A percentile compares a stretch with the other conserved stretches of the same genome.
Conservation (phyloP, 2,329 filamentous ascomycete genomes). For the Endoconidiophora polonica region DNA sequence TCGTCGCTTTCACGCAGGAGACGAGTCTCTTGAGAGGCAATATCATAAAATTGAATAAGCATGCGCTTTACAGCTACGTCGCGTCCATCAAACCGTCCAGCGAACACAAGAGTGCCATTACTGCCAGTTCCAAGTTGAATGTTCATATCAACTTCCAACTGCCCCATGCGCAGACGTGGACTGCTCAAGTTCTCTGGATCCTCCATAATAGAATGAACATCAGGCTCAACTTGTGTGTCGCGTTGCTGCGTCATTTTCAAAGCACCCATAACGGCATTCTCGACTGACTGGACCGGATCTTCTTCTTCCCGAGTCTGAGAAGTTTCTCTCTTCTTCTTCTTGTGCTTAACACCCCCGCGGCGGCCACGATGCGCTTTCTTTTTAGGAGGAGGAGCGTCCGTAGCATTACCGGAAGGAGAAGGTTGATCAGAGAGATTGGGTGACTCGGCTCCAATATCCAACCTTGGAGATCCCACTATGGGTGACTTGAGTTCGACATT, state of each 20-base stretch:
- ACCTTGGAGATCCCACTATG: not conserved
- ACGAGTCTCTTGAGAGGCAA: slow-evolving; percentile 85
- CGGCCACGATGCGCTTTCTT: slow-evolving; percentile 54
- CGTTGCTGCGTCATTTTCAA: slow-evolving; percentile 38
- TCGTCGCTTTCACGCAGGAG: slow-evolving; percentile 85
- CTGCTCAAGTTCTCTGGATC: slow-evolving; percentile 44
- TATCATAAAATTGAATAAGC: slow-evolving; percentile 88
- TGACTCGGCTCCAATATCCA: not conserved
- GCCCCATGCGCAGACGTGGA: slow-evolving; percentile 43
- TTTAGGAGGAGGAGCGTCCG: slow-evolving; percentile 24
- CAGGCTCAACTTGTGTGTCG: slow-evolving; percentile 35
- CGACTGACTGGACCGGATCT: slow-evolving; percentile 27
- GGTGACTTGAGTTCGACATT: not conserved
- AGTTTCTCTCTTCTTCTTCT: slow-evolving; percentile 38
- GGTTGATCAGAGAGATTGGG: slow-evolving; percentile 8
- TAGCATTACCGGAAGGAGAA: slow-evolving; percentile 1
- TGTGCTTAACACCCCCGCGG: slow-evolving; percentile 54
- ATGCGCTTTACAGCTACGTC: slow-evolving; percentile 94
- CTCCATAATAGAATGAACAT: slow-evolving; percentile 39
- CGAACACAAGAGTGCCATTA: slow-evolving; percentile 92
- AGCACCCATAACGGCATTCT: slow-evolving; percentile 43
- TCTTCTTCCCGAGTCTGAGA: slow-evolving; percentile 33
- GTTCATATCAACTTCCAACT: slow-evolving; percentile 46
- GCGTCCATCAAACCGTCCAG: slow-evolving; percentile 83
- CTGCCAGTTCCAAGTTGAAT: slow-evolving; percentile 61